Evolutionary conservation across 1,284 basidiomycete genomes (phyloP), one percentile per base, ranked within the genome.

Genomic region (Neolentinus lepideus): DNA sequence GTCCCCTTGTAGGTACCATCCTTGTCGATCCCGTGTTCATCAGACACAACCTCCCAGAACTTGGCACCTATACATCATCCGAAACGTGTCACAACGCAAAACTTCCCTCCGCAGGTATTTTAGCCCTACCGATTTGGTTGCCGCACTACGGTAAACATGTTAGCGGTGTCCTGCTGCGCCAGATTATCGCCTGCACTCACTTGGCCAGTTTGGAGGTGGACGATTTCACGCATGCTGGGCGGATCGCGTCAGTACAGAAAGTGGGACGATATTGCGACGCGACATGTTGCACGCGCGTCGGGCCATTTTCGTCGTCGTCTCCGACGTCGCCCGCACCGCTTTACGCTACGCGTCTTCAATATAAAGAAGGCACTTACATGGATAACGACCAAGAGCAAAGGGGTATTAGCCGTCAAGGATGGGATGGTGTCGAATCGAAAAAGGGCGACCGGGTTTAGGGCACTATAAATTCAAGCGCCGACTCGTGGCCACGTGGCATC

Each of bases 21-120:
- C 71, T 79, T 80, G 74, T 92, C 92, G 73, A 98, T 94, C 69
- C 93, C 93, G 74, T 98, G 95, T 80, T 98, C 95, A 73, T 98
- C 94, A 59, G 93, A 95, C 69, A 98, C 86, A 66, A 93, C 94
- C 75, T 90, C 94, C 95, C 94, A 98, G 87, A 98, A 98, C 77
- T 97, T 97, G 80, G 92, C 90, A 88, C 90, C 90, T 90, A 60
- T 25, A 63, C 54, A 56, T 36, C 21, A 31, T 33, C 19, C 29
- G 26, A 4, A n/a, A 36, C 19, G 33, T 52, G 29, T 50, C 47
- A 25, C 27, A 12, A 26, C 27, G n/a, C 11, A 29, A 25, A 29
- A 50, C 24, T 50, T 29, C 10, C 12, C 24, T 6, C 21, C 14
- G 38, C 38, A 56, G 57, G 56, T 54, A 27, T 52, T 53, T 26